phyloP scores from a whole-genome alignment of 352 stramenopile species.

The Phytopythium litorale region DNA sequence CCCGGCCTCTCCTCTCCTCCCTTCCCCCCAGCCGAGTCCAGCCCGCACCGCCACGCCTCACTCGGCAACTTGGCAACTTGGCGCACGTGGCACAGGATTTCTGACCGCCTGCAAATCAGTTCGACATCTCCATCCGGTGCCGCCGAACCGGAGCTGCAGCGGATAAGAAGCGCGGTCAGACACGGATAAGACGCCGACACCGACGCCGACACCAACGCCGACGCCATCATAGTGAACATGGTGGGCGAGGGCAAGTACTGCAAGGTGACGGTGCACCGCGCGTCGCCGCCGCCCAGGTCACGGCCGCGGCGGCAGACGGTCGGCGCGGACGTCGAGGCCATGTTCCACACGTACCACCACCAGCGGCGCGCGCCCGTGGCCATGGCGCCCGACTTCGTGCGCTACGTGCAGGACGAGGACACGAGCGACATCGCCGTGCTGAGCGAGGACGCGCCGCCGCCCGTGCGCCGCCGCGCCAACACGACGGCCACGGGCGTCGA shows the following conservation, averaged over 20 bases:
- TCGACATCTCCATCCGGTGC: background rate
- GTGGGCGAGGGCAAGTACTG: constrained; percentile 41
- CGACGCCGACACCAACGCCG: background rate
- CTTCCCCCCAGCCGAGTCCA: background rate
- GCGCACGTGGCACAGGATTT: background rate
- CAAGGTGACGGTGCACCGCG: constrained; percentile 51
- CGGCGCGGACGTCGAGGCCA: constrained; percentile 17
- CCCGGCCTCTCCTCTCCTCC: background rate
- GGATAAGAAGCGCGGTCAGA: background rate
- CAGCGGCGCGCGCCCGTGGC: background rate
- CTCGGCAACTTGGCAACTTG: background rate
- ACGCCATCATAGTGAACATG: constrained; percentile 11
- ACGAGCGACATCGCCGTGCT: constrained; percentile 28
- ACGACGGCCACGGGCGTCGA: constrained; percentile 28
- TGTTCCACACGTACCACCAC: constrained; percentile 7
- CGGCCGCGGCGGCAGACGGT: constrained; percentile 37
- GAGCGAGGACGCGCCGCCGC: constrained; percentile 27
- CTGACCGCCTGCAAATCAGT: background rate
- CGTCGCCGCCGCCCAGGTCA: constrained; percentile 15
- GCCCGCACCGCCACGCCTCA: background rate
- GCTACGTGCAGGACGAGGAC: constrained; percentile 26
- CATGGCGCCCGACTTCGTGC: background rate
- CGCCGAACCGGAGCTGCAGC: background rate
- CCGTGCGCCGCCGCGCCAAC: constrained; percentile 36
- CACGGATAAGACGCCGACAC: background rate